These are phyloP conservation scores for Candida loeiensis DNA, from an alignment of 805 yeast species.

Conservation along the genomic window DNA sequence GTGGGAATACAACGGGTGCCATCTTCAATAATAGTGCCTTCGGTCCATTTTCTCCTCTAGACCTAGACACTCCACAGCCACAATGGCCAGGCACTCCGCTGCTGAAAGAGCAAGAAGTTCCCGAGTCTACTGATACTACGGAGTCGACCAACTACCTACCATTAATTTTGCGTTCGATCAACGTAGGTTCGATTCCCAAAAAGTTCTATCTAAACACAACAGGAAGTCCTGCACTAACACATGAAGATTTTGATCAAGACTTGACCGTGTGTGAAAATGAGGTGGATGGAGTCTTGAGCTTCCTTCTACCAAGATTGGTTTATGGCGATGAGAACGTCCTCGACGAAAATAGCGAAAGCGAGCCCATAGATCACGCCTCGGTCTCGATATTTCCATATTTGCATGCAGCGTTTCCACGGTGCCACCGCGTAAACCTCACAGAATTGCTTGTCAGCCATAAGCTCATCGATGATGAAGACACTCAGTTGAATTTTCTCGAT, in stretches of 20 bases:
- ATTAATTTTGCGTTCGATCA: constrained; percentile 60
- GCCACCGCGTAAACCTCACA: constrained; percentile 29
- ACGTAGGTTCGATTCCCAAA: constrained; percentile 60
- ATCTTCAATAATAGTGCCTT: not conserved
- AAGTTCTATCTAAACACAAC: constrained; percentile 38
- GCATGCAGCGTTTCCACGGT: constrained; percentile 27
- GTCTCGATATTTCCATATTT: not conserved
- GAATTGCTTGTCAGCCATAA: constrained; percentile 32
- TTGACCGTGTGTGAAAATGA: constrained; percentile 27
- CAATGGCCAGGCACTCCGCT: constrained; percentile 4
- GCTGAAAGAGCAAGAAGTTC: not conserved
- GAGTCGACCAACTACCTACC: constrained; percentile 62
- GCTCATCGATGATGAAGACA: constrained; percentile 19
- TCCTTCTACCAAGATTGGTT: constrained; percentile 40
- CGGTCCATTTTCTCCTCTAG: constrained; percentile 1
- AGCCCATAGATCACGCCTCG: not conserved
- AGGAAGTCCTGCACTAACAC: constrained; percentile 30
- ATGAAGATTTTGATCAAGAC: constrained; percentile 16
- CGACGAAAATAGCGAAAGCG: not conserved
- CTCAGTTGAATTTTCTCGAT: constrained; percentile 35
- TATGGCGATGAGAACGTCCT: constrained; percentile 22
- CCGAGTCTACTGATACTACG: constrained; percentile 7
- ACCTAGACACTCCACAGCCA: not conserved
- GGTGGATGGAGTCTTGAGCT: constrained; percentile 33
- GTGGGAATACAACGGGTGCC: not conserved